Conservation (phyloP, 257 asterid genomes). For the Prunella vulgaris region DNA sequence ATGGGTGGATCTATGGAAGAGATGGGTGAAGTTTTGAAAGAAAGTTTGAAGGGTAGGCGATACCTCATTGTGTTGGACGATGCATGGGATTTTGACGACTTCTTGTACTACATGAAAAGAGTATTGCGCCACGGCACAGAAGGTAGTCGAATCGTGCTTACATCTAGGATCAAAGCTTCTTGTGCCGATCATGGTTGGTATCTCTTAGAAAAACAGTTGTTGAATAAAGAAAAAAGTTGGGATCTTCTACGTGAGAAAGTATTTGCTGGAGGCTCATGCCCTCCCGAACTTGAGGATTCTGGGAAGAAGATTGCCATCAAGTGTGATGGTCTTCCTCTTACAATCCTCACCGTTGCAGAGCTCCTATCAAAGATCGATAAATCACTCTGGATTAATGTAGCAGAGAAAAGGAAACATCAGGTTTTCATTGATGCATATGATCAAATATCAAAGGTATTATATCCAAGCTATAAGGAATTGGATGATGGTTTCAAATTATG, state of each 20-base stretch:
- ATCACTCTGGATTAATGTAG: neutral
- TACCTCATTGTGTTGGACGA: no score
- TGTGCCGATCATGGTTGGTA: no score
- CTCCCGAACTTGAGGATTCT: neutral
- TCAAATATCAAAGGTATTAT: constrained; percentile 1
- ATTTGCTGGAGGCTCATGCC: neutral
- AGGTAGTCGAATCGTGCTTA: no score
- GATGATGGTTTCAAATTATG: neutral
- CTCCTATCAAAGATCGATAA: neutral
- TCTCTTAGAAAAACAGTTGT: no score
- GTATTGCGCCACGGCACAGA: no score
- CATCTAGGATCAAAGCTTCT: no score
- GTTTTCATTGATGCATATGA: constrained; percentile 5
- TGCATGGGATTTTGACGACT: no score
- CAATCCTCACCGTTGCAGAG: neutral
- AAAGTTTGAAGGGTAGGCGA: no score
- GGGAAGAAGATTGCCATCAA: constrained; percentile 16
- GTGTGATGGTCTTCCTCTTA: constrained; percentile 23
- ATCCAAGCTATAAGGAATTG: constrained; percentile 12
- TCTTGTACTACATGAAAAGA: no score
- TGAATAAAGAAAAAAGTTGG: no score
- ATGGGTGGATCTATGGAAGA: no score
- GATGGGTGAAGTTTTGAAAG: no score
- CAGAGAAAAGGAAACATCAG: neutral
- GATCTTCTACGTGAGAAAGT: constrained; percentile 12